These are phyloP conservation scores for Ilyonectria mors-panacis DNA, from an alignment of 2,329 filamentous ascomycete species.

Conservation along the genomic window DNA sequence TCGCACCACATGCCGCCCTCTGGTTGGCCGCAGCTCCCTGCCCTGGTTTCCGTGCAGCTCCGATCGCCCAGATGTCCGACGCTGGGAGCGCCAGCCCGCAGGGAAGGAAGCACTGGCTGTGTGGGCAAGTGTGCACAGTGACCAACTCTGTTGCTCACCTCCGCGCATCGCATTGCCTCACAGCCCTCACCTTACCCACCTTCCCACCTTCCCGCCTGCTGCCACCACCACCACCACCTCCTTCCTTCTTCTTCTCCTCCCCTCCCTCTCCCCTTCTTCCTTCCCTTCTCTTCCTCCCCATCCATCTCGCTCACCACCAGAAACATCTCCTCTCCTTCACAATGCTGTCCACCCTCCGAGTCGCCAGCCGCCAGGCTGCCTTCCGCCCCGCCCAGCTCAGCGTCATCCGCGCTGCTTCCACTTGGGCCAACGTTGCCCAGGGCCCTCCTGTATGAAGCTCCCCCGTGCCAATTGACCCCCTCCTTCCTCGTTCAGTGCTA, in stretches of 20 bases:
- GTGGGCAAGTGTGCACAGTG: not conserved
- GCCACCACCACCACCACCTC: constrained; percentile 11
- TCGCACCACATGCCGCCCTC: constrained; percentile 26
- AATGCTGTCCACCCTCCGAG: constrained; percentile 71
- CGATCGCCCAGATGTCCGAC: constrained; percentile 44
- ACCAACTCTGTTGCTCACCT: constrained; percentile 45
- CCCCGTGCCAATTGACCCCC: constrained; percentile 33
- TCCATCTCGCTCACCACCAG: constrained; percentile 32
- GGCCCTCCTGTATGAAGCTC: constrained; percentile 86
- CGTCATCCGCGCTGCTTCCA: constrained; percentile 75
- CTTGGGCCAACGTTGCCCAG: constrained; percentile 92
- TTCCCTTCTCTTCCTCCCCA: constrained; percentile 24
- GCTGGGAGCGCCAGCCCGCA: constrained; percentile 15
- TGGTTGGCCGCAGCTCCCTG: constrained; percentile 40
- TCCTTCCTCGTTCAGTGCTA: constrained; percentile 36
- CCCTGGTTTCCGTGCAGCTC: constrained; percentile 43
- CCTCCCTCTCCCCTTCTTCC: constrained; percentile 26
- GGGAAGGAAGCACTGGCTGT: constrained; percentile 21
- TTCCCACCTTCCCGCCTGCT: constrained; percentile 27
- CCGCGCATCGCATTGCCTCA: constrained; percentile 44
- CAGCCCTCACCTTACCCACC: constrained; percentile 37
- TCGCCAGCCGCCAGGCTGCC: constrained; percentile 66
- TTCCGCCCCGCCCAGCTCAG: constrained; percentile 58
- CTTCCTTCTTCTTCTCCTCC: constrained; percentile 14
- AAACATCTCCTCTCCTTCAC: constrained; percentile 45